A percentile compares a stretch with the other conserved stretches of the same genome.
Conservation (phyloP, 208 protist species). For the Entamoeba dispar region DNA sequence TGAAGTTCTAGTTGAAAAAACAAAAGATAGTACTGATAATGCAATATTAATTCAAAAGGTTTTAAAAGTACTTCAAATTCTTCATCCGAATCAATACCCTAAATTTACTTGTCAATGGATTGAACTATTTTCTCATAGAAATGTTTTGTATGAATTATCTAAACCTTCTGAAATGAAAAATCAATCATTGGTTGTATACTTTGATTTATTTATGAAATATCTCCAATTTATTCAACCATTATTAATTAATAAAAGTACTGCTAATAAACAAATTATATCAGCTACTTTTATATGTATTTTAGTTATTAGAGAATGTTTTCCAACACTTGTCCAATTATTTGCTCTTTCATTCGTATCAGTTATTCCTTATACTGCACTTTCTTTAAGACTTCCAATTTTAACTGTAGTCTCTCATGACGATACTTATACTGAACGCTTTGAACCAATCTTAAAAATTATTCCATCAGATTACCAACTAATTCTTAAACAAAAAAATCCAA, state of each 20-base stretch:
- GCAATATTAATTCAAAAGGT: background rate
- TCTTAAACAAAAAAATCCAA: background rate
- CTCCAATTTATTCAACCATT: background rate
- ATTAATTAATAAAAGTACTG: background rate
- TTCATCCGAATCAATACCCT: background rate
- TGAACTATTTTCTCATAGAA: background rate
- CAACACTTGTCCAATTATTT: background rate
- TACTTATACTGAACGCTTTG: background rate
- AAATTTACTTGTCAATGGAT: background rate
- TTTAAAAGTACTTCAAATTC: background rate
- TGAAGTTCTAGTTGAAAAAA: background rate
- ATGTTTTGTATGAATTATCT: background rate
- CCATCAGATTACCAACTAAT: background rate
- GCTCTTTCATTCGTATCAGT: background rate
- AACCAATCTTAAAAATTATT: background rate
- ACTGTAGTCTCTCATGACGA: background rate
- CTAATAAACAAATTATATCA: background rate
- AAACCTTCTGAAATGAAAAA: background rate
- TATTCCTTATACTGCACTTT: background rate
- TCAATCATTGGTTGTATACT: background rate
- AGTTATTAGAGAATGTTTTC: background rate
- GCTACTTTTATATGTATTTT: background rate
- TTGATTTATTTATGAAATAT: background rate
- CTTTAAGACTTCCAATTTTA: background rate
- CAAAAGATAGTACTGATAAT: background rate